phyloP scores from a whole-genome alignment of 768 basidiomycete species.

The Lentinus tigrinus region DNA sequence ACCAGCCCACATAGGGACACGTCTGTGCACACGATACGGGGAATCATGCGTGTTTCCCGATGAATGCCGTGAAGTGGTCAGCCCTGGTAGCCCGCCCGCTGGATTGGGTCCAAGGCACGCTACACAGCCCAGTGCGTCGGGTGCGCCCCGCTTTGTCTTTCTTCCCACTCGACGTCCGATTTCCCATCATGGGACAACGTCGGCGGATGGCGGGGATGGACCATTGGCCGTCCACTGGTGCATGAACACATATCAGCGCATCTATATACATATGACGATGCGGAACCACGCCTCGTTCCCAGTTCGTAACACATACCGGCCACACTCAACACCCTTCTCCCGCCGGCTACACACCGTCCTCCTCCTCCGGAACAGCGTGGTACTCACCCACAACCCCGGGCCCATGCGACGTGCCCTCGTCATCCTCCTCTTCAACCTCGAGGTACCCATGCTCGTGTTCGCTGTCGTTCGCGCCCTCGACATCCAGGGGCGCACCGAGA shows the following conservation, averaged over 20 bases:
- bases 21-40: too few relatives aligned
- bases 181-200: conserved; percentile 1
- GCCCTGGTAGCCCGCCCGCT: not conserved
- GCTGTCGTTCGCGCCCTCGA: not conserved
- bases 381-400: not conserved
- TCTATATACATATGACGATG: not conserved
- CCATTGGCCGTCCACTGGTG: not conserved
- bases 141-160: not conserved
- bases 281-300: not conserved
- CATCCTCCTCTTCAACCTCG: not conserved
- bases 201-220: not conserved
- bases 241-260: not conserved
- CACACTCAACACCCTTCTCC: not conserved
- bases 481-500: conserved; percentile 4
- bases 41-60: too few relatives aligned
- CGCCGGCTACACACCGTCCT: not conserved
- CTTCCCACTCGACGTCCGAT: conserved; percentile 10
- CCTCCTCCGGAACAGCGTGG: not conserved
- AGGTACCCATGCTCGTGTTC: not conserved
- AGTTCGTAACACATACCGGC: not conserved
- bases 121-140: not conserved
- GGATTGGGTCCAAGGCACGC: conserved; percentile 12
- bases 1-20: not conserved
- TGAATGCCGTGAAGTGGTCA: not conserved
- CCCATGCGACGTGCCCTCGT: not conserved